These are phyloP conservation scores for Lonicera japonica DNA, from an alignment of 129 eudicot genomes.

Conservation along the genomic window DNA sequence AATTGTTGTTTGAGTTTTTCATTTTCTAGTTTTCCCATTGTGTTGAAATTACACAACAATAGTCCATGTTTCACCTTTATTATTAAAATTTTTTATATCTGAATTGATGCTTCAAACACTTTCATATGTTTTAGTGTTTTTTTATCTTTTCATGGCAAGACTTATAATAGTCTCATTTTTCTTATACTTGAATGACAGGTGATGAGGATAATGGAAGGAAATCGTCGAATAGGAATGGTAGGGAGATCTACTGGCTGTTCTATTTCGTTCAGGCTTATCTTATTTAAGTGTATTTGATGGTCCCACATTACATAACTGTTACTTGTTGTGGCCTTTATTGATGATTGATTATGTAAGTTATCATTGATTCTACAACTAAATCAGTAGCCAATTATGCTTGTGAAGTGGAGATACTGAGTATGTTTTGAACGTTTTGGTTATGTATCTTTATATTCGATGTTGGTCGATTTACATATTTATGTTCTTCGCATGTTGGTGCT, in stretches of 20 bases:
- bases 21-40: too few species aligned
- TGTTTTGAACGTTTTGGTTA: slow-evolving; percentile 4
- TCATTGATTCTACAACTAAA: slow-evolving; percentile 63
- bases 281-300: too few species aligned
- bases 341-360: slow-evolving; percentile 49
- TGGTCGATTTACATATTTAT: background rate
- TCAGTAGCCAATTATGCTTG: slow-evolving; percentile 81
- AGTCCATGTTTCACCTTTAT: too few species aligned
- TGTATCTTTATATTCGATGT: background rate
- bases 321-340: slow-evolving; percentile 7
- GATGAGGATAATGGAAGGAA: slow-evolving; percentile 98
- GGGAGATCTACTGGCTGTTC: slow-evolving; percentile 10
- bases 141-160: background rate
- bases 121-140: background rate
- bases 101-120: background rate
- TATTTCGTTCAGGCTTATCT: too few species aligned
- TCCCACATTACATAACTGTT: slow-evolving; percentile 18
- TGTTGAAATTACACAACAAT: too few species aligned
- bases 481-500: background rate
- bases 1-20: background rate
- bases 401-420: slow-evolving; percentile 99
- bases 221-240: slow-evolving; percentile 99
- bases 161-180: background rate
- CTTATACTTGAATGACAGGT: slow-evolving; percentile 49
- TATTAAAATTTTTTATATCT: too few species aligned